Evolutionary conservation across 2,329 filamentous ascomycete species (phyloP), one percentile per base, ranked within the genome.

Genomic region (Colletotrichum liaoningense): DNA sequence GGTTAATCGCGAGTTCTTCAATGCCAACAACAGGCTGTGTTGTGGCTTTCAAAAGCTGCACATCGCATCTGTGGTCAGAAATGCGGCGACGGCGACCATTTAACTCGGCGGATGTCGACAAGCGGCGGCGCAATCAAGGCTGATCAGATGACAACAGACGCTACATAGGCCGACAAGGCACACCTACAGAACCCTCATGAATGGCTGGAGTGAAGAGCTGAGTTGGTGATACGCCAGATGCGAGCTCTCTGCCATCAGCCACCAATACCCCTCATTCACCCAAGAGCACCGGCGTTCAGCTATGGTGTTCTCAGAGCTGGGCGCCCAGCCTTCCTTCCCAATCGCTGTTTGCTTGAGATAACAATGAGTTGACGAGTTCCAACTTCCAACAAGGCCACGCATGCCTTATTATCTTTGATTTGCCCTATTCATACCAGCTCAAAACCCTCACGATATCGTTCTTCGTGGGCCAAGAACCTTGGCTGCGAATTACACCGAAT

Each of bases 381-480:
- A 9, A 19, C 42, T n/a, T 8, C 42, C 42, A 52, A 19, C n/a
- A 22, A 28, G 19, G 42, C 11, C 42, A 30, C 38, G 6, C 28
- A 33, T n/a, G 42, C 19, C 28, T 52, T 14, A 30, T 24, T 16
- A 46, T n/a, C 24, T 24, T n/a, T 24, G 28, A 28, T n/a, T 19
- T 8, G 26, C 11, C 35, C 55, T 58, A 16, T 26, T 30, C 26
- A 28, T 26, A 26, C 24, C 26, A 1, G 24, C 26, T 24, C 5
- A 8, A 30, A 56, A 64, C 19, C 19, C 7, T 30, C 46, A 24
- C 19, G 19, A 49, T 19, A 16, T 24, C 52, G 12, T 14, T 7
- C 42, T 22, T 68, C 38, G 7, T 28, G 12, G 28, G 66, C 70
- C 70, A 73, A 73, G 66, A 49, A 11, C 19, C 66, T 73, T 73